Conservation (phyloP, 352 stramenopile species). For the Albugo candida region DNA sequence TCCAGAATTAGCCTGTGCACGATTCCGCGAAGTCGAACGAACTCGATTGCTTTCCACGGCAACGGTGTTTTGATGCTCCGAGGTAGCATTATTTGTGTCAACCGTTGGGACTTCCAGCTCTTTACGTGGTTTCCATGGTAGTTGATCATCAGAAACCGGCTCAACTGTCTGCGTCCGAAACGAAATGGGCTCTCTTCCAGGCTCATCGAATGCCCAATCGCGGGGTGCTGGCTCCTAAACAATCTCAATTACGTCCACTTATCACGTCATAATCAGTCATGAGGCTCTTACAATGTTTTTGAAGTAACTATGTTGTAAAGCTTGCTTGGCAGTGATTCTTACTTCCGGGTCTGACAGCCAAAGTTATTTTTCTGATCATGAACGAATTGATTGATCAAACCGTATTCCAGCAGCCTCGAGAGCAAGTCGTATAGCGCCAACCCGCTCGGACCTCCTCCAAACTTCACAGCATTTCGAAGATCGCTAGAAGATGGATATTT, state of each 20-base stretch:
- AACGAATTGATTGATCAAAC: slow-evolving; percentile 12
- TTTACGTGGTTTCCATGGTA: slow-evolving; percentile 52
- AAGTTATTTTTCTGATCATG: neutral
- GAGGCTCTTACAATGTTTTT: slow-evolving; percentile 41
- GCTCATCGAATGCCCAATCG: slow-evolving; percentile 76
- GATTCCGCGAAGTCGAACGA: slow-evolving; percentile 11
- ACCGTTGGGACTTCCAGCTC: slow-evolving; percentile 11
- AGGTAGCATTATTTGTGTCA: slow-evolving; percentile 11
- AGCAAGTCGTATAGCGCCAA: slow-evolving; percentile 59
- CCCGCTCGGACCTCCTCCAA: slow-evolving; percentile 45
- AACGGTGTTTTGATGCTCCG: slow-evolving; percentile 8
- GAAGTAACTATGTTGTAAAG: slow-evolving; percentile 88
- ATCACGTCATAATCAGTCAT: neutral
- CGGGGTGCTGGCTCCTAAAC: slow-evolving; percentile 59
- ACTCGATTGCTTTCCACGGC: neutral
- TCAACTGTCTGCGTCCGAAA: slow-evolving; percentile 74
- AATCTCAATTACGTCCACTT: neutral
- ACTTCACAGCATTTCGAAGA: slow-evolving; percentile 73
- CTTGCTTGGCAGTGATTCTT: slow-evolving; percentile 81
- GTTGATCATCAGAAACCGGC: slow-evolving; percentile 39
- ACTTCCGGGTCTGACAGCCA: slow-evolving; percentile 58
- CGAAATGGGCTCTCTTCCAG: slow-evolving; percentile 65
- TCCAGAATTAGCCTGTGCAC: slow-evolving; percentile 2
- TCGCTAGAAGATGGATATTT: slow-evolving; percentile 71
- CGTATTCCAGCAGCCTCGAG: slow-evolving; percentile 61